Conservation (phyloP, 2,329 filamentous ascomycete species). For the Chaetomium strumarium region DNA sequence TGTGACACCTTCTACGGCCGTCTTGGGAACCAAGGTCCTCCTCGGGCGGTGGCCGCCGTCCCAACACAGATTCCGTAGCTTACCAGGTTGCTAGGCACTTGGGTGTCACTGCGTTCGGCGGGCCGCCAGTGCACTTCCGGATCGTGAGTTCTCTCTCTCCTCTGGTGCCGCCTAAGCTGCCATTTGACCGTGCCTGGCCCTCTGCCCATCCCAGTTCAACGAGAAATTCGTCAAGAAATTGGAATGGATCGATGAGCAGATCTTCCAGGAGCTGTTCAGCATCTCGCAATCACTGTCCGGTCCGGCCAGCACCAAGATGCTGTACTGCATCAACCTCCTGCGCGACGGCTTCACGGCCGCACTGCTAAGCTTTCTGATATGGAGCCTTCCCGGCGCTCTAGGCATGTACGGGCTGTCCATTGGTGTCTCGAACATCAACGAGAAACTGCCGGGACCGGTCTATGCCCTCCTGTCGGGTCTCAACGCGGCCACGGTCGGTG, state of each 20-base stretch:
- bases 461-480: slow-evolving; percentile 67
- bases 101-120: slow-evolving; percentile 61
- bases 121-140: slow-evolving; percentile 64
- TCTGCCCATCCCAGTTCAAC: slow-evolving; percentile 39
- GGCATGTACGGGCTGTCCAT: slow-evolving; percentile 64
- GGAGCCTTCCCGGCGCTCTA: slow-evolving; percentile 64
- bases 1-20: too few relatives aligned
- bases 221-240: slow-evolving; percentile 54
- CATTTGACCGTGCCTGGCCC: neutral
- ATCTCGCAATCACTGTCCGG: slow-evolving; percentile 62
- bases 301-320: slow-evolving; percentile 65
- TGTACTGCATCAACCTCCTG: slow-evolving; percentile 61
- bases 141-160: slow-evolving; percentile 38
- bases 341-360: slow-evolving; percentile 55
- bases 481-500: slow-evolving; percentile 66
- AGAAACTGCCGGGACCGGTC: slow-evolving; percentile 53
- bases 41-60: too few relatives aligned
- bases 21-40: too few relatives aligned
- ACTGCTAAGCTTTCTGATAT: slow-evolving; percentile 55
- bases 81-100: slow-evolving; percentile 37
- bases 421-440: slow-evolving; percentile 55
- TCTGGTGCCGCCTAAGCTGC: neutral
- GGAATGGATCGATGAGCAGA: slow-evolving; percentile 64
- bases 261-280: slow-evolving; percentile 62
- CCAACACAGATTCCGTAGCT: too few relatives aligned